These are phyloP conservation scores for Irpex sp. DNA, from an alignment of 1,284 basidiomycete genomes.

Conservation along the genomic window DNA sequence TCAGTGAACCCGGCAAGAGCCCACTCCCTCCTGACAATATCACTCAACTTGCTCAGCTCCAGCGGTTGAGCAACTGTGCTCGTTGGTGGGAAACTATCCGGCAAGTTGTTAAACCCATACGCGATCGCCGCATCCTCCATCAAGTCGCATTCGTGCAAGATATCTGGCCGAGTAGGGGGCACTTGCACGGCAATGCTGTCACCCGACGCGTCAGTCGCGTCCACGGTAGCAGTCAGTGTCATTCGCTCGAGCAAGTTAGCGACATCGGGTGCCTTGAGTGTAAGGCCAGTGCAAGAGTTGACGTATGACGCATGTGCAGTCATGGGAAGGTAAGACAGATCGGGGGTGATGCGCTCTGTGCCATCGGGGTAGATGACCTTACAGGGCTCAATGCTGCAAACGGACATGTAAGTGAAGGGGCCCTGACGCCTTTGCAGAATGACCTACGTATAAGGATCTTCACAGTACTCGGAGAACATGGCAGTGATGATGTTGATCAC, in stretches of 20 bases:
- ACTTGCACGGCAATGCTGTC: conserved; percentile 78
- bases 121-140: conserved; percentile 99
- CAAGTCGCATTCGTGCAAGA: conserved; percentile 96
- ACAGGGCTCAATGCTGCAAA: conserved; percentile 82
- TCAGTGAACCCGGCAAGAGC: conserved; percentile 96
- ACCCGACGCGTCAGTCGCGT: conserved; percentile 32
- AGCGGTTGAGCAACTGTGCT: conserved; percentile 94
- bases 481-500: conserved; percentile 93
- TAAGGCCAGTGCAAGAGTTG: conserved; percentile 92
- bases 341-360: conserved; percentile 73
- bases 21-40: conserved; percentile 89
- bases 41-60: conserved; percentile 87
- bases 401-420: conserved; percentile 3
- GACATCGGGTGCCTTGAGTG: conserved; percentile 60
- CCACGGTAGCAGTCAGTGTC: conserved; percentile 58
- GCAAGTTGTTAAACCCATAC: conserved; percentile 97
- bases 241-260: conserved; percentile 72
- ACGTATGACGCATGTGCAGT: conserved; percentile 87
- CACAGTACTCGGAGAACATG: conserved; percentile 98
- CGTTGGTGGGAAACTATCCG: conserved; percentile 88
- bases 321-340: conserved; percentile 71
- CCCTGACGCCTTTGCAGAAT: neutral
- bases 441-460: conserved; percentile 84
- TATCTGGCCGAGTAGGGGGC: conserved; percentile 92
- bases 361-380: conserved; percentile 81